phyloP scores from a whole-genome alignment of 2,329 filamentous ascomycete species.

The Westerdykella sp. region DNA sequence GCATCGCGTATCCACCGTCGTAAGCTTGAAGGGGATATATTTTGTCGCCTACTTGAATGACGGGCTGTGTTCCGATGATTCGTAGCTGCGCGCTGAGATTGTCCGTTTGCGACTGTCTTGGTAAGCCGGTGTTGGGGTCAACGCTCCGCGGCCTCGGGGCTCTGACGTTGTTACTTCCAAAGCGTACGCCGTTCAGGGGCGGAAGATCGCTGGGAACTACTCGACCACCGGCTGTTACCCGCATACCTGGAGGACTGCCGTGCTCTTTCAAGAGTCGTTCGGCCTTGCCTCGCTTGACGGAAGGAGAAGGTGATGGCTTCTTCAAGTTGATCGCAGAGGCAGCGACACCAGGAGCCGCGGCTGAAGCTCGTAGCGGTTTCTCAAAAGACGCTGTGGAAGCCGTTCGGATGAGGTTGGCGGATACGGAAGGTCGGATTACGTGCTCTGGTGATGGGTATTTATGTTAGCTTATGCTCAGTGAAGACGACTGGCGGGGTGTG shows the following conservation, averaged over 20 bases:
- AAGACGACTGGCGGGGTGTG: not conserved
- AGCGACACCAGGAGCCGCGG: slow-evolving; percentile 10
- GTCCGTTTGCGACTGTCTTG: slow-evolving; percentile 12
- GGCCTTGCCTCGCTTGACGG: slow-evolving; percentile 45
- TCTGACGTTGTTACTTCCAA: slow-evolving; percentile 26
- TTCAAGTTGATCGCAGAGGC: slow-evolving; percentile 21
- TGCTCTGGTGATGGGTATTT: slow-evolving; percentile 25
- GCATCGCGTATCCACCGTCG: slow-evolving; percentile 10
- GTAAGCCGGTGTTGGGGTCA: slow-evolving; percentile 9
- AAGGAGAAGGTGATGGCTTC: slow-evolving; percentile 45
- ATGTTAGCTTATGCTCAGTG: not conserved
- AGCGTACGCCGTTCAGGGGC: slow-evolving; percentile 26
- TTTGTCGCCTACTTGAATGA: slow-evolving; percentile 27
- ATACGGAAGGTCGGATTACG: slow-evolving; percentile 38
- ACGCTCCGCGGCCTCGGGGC: slow-evolving; percentile 17
- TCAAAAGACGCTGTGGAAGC: slow-evolving; percentile 11
- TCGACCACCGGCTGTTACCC: slow-evolving; percentile 48
- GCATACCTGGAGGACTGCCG: slow-evolving; percentile 46
- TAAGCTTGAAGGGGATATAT: slow-evolving; percentile 29
- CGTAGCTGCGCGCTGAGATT: slow-evolving; percentile 21
- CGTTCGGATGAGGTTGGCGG: slow-evolving; percentile 23
- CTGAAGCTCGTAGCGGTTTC: slow-evolving; percentile 19
- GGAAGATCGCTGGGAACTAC: slow-evolving; percentile 45
- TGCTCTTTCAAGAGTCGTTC: slow-evolving; percentile 47
- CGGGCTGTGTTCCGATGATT: slow-evolving; percentile 26